Evolutionary conservation across 805 yeast species (phyloP), one percentile per base, ranked within the genome.

Genomic region (Wickerhamomyces hampshirensis): DNA sequence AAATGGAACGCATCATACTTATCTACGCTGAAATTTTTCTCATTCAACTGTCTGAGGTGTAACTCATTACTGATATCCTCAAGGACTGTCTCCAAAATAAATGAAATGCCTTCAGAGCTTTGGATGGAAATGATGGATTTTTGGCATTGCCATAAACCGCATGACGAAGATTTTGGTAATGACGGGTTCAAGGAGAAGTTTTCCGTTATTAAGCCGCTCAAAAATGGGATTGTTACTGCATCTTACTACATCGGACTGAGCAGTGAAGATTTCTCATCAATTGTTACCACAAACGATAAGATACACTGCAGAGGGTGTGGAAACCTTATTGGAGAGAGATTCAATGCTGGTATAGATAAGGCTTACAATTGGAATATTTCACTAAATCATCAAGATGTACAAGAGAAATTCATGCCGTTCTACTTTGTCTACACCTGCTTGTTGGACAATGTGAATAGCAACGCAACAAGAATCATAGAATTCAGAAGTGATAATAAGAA

Each of bases 71-170:
- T 70, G 1, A 38, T 69, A 2, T 53, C 59, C 34, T 63, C 73
- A 0, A n/a, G 28, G 0, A 33, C 54, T 1, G 53, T 66, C 13
- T 16, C 30, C 4, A 58, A 53, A 11, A 60, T 77, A 30, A 51
- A 60, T 35, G 84, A 84, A 26, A 74, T 91, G 79, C 98, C 98
- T 0, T 83, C 95, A 1, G 97, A 88, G 52, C 66, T 76, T 33
- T 91, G 98, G 98, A 77, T 82, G 11, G 98, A 91, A 55, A 64
- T 93, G 72, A 83, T 91, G 95, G 98, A 91, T 39, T 84, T 83
- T 46, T 91, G 98, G 98, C 97, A 91, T 56, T 91, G 98, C 55
- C 97, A 91, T 53, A 83, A 82, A 50, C 94, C 94, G 0, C 53
- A 55, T 21, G 56, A 58, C 40, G 47, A 54, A 28, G 21, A 21